Conservation (phyloP, 1,139 yeast species). For the Zygoascus meyerae region DNA sequence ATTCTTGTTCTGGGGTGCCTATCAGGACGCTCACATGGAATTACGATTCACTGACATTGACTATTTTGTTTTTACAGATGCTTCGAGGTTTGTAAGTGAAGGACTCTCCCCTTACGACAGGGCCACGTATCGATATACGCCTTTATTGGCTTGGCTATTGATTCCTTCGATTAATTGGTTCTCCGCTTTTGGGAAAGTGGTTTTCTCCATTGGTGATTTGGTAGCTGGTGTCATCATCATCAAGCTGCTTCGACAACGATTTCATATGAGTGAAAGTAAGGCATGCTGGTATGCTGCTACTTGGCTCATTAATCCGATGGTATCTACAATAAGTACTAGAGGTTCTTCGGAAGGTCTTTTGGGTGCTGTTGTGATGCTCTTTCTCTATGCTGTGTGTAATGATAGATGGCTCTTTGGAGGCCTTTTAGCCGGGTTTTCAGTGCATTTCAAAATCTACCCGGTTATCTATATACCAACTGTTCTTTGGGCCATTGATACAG, state of each 20-base stretch:
- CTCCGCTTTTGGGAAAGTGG: slow-evolving; percentile 68
- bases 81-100: slow-evolving; percentile 61
- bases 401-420: slow-evolving; percentile 49
- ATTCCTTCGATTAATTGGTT: slow-evolving; percentile 52
- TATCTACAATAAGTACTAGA: slow-evolving; percentile 82
- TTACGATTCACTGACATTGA: slow-evolving; percentile 92
- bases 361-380: slow-evolving; percentile 66
- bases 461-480: slow-evolving; percentile 68
- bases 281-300: slow-evolving; percentile 47
- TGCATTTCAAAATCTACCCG: slow-evolving; percentile 91
- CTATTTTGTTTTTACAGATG: slow-evolving; percentile 89
- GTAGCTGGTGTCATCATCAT: slow-evolving; percentile 69
- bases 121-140: slow-evolving; percentile 91
- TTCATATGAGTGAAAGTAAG: slow-evolving; percentile 30
- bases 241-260: slow-evolving; percentile 36
- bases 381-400: slow-evolving; percentile 45
- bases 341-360: slow-evolving; percentile 91
- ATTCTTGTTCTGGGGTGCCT: slow-evolving; percentile 75
- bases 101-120: slow-evolving; percentile 72
- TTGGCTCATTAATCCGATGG: slow-evolving; percentile 96
- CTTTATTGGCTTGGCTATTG: slow-evolving; percentile 76
- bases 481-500: slow-evolving; percentile 32
- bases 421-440: slow-evolving; percentile 60
- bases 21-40: slow-evolving; percentile 75
- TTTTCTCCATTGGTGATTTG: slow-evolving; percentile 74